Base-by-base conservation (phyloP, 2,329 filamentous ascomycete species). In the Aureobasidium sp. region DNA sequence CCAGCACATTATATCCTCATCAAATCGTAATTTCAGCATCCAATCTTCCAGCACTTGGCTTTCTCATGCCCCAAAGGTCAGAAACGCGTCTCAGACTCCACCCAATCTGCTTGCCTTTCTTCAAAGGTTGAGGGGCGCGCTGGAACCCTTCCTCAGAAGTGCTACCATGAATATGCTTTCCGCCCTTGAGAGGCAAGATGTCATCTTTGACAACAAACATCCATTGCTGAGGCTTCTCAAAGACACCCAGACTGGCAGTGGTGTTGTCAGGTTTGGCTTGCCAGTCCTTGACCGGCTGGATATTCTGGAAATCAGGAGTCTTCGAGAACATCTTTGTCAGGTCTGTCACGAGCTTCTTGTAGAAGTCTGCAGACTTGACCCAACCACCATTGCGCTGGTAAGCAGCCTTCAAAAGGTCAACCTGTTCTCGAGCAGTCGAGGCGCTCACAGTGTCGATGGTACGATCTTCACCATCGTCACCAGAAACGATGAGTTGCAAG, bases 351-450 rank as follows among this genome's bases (percentile, higher is more conserved):
- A 83, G 68, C 5, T 71, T 72, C 67, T 80, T 75, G 65, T 82
- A 82, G 67, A 80, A 78, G 9, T 65, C 69, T 65, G 76, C 78
- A 5, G 76, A 70, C 72, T 81, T 83, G 6, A 78, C 76, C 75
- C 76, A 79, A 22, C 68, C 67, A 11, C 76, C 77, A 8, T 75
- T 68, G 51, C 77, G 74, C 69, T 77, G 76, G 66, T 74, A 78
- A 4, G 75, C 71, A 6, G 75, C 68, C 67, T 76, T 68, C 52
- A 75, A 63, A 9, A 74, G 64, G 25, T 72, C 69, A 6, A 79
- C 58, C 49, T 78, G 76, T 25, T 69, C 68, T 61, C 74, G 71
- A 64, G 12, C 70, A 67, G 37, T 69, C 4, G 73, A 71, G 9
- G 65, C 69, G 44, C 69, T 70, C 1, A 56, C 60, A 1, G 14